A percentile compares a stretch with the other conserved stretches of the same genome.
phyloP scores from a whole-genome alignment of 805 yeast genomes.

The Sugiyamaella floridensis region DNA sequence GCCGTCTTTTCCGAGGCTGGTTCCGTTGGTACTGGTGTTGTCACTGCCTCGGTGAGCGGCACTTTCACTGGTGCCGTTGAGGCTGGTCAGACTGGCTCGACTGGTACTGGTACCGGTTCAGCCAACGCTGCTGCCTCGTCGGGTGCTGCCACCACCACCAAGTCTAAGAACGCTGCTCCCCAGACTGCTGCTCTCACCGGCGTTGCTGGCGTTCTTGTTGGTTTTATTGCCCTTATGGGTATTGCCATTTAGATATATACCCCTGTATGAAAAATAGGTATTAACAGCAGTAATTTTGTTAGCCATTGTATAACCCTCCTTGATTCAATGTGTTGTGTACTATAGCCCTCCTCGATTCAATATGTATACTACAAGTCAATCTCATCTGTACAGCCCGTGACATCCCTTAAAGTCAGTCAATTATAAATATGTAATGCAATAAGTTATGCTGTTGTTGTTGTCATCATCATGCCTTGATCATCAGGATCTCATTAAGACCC shows the following conservation, averaged over 20 bases:
- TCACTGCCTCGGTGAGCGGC: conserved; percentile 37
- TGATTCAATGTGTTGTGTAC: background rate
- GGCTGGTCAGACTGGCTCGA: conserved; percentile 12
- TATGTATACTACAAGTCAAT: too few species aligned
- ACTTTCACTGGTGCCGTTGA: conserved; percentile 27
- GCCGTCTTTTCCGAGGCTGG: conserved; percentile 59
- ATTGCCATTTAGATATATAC: conserved; percentile 14
- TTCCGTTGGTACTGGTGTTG: conserved; percentile 56
- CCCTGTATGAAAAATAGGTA: background rate
- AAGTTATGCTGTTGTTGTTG: background rate
- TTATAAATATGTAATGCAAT: background rate
- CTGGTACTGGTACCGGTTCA: conserved; percentile 24
- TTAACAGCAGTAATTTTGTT: background rate
- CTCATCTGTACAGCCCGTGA: too few species aligned
- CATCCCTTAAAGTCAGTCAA: background rate
- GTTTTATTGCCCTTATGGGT: conserved; percentile 17
- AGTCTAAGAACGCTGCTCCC: conserved; percentile 10
- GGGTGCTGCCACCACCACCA: conserved; percentile 3
- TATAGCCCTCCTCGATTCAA: background rate
- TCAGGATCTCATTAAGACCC: conserved; percentile 86
- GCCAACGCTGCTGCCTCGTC: conserved; percentile 26
- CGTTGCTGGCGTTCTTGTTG: conserved; percentile 16
- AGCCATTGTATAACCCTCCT: background rate
- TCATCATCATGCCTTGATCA: conserved; percentile 43
- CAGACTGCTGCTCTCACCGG: conserved; percentile 8